These are phyloP conservation scores for Climacium dendroides DNA, from an alignment of 225 moss, liverwort and hornwort genomes.

Conservation along the genomic window DNA sequence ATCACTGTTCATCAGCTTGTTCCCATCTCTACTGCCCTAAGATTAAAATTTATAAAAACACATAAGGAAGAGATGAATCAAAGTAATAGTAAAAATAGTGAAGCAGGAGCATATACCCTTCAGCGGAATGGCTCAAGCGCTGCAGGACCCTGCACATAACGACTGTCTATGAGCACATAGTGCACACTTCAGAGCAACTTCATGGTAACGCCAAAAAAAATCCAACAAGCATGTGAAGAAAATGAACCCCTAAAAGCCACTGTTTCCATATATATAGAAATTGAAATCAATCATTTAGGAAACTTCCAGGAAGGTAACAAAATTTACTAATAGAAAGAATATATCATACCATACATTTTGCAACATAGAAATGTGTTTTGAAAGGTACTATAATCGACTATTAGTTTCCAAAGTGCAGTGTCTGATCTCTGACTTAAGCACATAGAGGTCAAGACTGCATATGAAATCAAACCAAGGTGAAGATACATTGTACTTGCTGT, in stretches of 20 bases:
- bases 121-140: slow-evolving; percentile 48
- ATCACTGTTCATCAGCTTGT: neutral
- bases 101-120: slow-evolving; percentile 15
- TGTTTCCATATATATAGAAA: neutral
- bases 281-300: neutral
- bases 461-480: neutral
- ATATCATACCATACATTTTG: neutral
- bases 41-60: neutral
- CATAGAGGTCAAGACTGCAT: neutral
- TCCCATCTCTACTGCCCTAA: neutral
- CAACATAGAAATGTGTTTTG: neutral
- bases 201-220: neutral
- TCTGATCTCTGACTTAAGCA: neutral
- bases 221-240: neutral
- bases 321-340: neutral
- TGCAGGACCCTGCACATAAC: slow-evolving; percentile 58
- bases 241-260: neutral
- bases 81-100: neutral
- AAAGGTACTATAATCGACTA: neutral
- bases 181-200: neutral
- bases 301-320: neutral
- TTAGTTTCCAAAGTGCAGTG: neutral
- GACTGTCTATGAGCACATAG: neutral
- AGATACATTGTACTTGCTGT: slow-evolving; percentile 34
- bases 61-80: neutral